phyloP scores from a whole-genome alignment of 768 basidiomycete species.

The Auriscalpium vulgare region DNA sequence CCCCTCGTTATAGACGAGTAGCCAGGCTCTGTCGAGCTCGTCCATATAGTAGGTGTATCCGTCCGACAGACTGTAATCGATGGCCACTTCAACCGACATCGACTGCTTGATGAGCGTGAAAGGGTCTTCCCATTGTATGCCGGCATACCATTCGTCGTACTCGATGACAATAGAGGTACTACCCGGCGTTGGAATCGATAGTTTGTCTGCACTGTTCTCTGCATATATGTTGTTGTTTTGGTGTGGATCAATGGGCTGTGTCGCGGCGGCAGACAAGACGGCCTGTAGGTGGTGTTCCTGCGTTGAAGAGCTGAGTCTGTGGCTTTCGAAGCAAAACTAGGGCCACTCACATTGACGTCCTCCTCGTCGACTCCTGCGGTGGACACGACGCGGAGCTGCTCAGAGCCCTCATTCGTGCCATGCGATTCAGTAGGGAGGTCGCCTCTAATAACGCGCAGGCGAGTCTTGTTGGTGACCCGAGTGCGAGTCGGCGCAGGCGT shows the following conservation, averaged over 20 bases:
- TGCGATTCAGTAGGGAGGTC: constrained; percentile 73
- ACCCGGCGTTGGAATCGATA: constrained; percentile 90
- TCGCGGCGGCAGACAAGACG: constrained; percentile 47
- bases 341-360: constrained; percentile 77
- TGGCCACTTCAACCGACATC: constrained; percentile 76
- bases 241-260: constrained; percentile 32
- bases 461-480: constrained; percentile 88
- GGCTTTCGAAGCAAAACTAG: constrained; percentile 40
- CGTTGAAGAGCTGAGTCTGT: constrained; percentile 36
- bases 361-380: constrained; percentile 89
- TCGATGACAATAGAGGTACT: constrained; percentile 73
- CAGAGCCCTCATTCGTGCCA: constrained; percentile 79
- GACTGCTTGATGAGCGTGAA: constrained; percentile 72
- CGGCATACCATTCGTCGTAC: constrained; percentile 70
- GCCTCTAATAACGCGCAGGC: constrained; percentile 77
- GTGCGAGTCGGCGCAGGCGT: constrained; percentile 77
- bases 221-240: constrained; percentile 25
- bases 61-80: constrained; percentile 51
- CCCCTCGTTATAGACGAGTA: constrained; percentile 84
- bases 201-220: constrained; percentile 38
- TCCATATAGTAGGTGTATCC: constrained; percentile 92
- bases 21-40: constrained; percentile 92
- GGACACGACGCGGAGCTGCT: constrained; percentile 71
- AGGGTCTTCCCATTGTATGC: constrained; percentile 68
- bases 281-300: constrained; percentile 55